A percentile compares a stretch with the other conserved stretches of the same genome.
These are phyloP conservation scores for Crithidia brevicula DNA, from an alignment of 208 protist species.

Conservation along the genomic window DNA sequence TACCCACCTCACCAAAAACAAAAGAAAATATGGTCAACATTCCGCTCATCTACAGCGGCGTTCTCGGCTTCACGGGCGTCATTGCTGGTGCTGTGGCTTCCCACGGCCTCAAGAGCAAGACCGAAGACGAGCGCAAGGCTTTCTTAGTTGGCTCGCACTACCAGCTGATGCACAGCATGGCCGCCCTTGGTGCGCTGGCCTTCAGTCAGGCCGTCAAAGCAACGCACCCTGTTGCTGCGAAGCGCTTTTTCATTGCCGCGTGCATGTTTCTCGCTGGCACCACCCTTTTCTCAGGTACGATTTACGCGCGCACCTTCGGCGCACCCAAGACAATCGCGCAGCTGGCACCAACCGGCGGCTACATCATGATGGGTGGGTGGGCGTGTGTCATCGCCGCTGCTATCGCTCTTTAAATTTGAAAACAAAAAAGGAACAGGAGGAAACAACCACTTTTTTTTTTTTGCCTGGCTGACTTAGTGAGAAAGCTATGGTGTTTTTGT, in stretches of 20 bases:
- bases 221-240: slow-evolving; percentile 18
- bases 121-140: slow-evolving; percentile 30
- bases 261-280: slow-evolving; percentile 42
- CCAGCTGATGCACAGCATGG: slow-evolving; percentile 59
- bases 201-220: slow-evolving; percentile 14
- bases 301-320: slow-evolving; percentile 47
- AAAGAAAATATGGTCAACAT: slow-evolving; percentile 23
- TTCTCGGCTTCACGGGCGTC: slow-evolving; percentile 42
- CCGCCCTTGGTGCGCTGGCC: slow-evolving; percentile 32
- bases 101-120: slow-evolving; percentile 36
- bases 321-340: slow-evolving; percentile 27
- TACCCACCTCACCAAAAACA: not conserved
- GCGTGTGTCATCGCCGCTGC: slow-evolving; percentile 30
- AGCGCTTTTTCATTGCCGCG: slow-evolving; percentile 21
- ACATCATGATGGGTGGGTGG: slow-evolving; percentile 56
- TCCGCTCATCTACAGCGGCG: slow-evolving; percentile 30
- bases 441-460: too few relatives aligned
- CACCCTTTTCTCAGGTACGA: slow-evolving; percentile 46
- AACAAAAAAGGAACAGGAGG: too few relatives aligned
- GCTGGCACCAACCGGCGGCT: slow-evolving; percentile 43
- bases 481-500: too few relatives aligned
- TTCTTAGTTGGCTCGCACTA: slow-evolving; percentile 42
- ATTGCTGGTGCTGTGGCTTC: slow-evolving; percentile 43
- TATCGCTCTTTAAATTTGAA: slow-evolving; percentile 30
- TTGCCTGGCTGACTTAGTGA: too few relatives aligned